Evolutionary conservation across 345 rosid species (phyloP).

Genomic region (Citrus australasica): DNA sequence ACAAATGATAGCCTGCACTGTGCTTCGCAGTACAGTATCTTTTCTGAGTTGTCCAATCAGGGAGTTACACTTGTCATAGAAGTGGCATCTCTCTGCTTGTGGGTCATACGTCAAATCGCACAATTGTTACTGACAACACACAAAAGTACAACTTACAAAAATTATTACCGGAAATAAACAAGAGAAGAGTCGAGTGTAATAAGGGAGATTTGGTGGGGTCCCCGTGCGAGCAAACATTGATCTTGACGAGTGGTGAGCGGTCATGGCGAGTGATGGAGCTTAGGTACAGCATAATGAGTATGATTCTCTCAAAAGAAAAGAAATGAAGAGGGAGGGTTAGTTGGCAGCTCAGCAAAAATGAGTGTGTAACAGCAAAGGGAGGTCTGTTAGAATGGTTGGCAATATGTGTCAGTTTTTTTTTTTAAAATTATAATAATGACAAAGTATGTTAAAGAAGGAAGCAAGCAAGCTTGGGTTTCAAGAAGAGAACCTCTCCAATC

Average conservation of each 20-base stretch:
- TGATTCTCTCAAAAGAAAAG: constrained; percentile 30
- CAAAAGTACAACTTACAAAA: no score
- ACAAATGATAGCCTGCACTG: constrained; percentile 4
- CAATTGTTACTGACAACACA: no score
- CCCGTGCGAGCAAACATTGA: constrained; percentile 5
- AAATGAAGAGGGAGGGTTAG: constrained; percentile 32
- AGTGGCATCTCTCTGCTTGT: background rate
- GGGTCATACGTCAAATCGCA: no score
- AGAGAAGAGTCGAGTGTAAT: background rate
- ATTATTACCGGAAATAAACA: no score
- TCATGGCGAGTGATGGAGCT: constrained; percentile 39
- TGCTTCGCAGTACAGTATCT: background rate
- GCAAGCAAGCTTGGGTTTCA: constrained; percentile 62
- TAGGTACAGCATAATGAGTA: constrained; percentile 24
- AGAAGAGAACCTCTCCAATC: constrained; percentile 71
- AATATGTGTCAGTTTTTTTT: constrained; percentile 52
- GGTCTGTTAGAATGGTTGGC: constrained; percentile 72
- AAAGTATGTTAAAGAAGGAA: constrained; percentile 42
- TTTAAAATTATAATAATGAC: constrained; percentile 14
- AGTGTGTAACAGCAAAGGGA: constrained; percentile 79
- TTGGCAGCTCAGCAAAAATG: constrained; percentile 51
- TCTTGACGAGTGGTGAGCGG: constrained; percentile 32
- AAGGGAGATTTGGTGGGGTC: constrained; percentile 22
- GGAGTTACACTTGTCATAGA: constrained; percentile 2
- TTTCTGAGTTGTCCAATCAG: constrained; percentile 17